Base-by-base conservation (phyloP, 306 rosid genomes). In the Senna tora region DNA sequence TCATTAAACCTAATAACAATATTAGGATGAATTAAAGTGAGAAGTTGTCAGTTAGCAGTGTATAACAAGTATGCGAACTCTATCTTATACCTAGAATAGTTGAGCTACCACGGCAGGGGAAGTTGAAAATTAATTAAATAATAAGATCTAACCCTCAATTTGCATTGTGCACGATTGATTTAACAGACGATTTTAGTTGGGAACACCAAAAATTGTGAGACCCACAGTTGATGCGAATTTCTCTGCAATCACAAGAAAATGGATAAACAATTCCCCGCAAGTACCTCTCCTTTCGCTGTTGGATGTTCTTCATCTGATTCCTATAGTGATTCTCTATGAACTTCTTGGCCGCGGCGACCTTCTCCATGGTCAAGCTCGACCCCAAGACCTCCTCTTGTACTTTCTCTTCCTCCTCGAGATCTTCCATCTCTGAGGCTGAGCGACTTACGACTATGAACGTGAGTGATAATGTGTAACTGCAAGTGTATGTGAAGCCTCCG, bases 251-350 rank as follows among this genome's bases (percentile, higher is more conserved):
- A 80, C 69, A 70, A 63, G n/a, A 69, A 59, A 71, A 71, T 9
- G 13, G 9, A 53, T 0, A 64, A 74, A 55, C 16, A 67, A 57
- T 36, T 58, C 14, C 47, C 22, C 30, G 25, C n/a, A 76, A 47
- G 39, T 82, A 94, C 98, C 98, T 89, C 83, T 94, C 96, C 76
- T 94, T 94, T 33, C 98, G 92, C 21, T 91, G 97, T 49, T 89
- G 92, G 76, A 94, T 84, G 88, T 89, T 91, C 87, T 94, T 94
- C 97, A 86, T 94, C 92, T 94, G 98, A 75, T 93, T 90, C 82
- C 91, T 87, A 75, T 94, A 94, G 77, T 94, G 98, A 64, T 91
- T 89, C 91, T 94, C 98, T 67, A 94, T 94, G 85, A 87, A 87
- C 88, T 89, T 90, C 88, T 94, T 94, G 0, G 98, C 98, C 4